Conservation (phyloP, 2,329 filamentous ascomycete species). For the Sarocladiaceae sp. region DNA sequence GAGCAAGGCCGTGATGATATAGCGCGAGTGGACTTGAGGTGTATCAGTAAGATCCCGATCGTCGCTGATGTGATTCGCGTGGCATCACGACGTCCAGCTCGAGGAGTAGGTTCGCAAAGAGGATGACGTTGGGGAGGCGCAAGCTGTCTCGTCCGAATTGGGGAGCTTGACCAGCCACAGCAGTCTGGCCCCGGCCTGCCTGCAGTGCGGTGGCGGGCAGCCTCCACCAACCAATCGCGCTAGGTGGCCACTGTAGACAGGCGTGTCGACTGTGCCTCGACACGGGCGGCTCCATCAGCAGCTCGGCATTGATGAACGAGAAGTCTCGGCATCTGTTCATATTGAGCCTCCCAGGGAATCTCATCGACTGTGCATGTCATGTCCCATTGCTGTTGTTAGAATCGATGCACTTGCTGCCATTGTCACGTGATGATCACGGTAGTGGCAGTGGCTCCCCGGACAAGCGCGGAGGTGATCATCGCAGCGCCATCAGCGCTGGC, state of each 20-base stretch:
- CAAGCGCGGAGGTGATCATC: too few relatives aligned
- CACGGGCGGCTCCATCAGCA: too few relatives aligned
- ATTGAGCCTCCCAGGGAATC: too few relatives aligned
- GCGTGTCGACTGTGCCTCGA: slow-evolving; percentile 4
- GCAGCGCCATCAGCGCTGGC: too few relatives aligned
- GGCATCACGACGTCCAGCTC: not conserved
- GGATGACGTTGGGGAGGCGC: slow-evolving; percentile 7
- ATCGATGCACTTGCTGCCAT: too few relatives aligned
- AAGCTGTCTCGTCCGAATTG: slow-evolving; percentile 3
- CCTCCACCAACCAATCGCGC: slow-evolving; percentile 5
- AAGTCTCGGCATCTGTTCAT: too few relatives aligned
- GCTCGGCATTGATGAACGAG: too few relatives aligned
- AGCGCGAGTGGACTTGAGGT: not conserved
- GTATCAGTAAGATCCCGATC: not conserved
- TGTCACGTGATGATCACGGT: too few relatives aligned
- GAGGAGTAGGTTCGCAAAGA: not conserved
- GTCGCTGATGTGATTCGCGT: not conserved
- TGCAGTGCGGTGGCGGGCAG: not conserved
- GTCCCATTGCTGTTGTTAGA: too few relatives aligned
- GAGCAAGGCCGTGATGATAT: not conserved
- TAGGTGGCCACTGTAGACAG: slow-evolving; percentile 1
- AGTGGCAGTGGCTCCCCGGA: too few relatives aligned
- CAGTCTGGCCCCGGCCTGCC: not conserved
- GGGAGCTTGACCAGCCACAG: slow-evolving; percentile 5
- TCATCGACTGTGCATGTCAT: too few relatives aligned